Base-by-base conservation (phyloP, 805 yeast genomes). In the Nadsonia fulvescens region DNA sequence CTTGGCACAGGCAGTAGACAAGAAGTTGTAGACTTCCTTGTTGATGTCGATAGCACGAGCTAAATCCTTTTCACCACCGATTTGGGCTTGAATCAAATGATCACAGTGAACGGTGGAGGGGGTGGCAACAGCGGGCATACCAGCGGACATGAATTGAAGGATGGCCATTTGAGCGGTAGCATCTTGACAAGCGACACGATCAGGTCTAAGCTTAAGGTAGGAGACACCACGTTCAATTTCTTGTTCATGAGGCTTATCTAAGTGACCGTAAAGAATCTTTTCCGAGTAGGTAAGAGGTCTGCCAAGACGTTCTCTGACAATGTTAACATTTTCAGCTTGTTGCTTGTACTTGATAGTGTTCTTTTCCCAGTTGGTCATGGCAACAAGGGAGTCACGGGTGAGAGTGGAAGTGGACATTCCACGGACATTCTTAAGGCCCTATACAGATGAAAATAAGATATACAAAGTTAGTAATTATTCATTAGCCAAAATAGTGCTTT, bases 121-220 rank as follows among this genome's bases (percentile, higher is more conserved):
- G 36, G 86, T 86, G 31, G 92, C 92, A 27, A 83, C 91, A 48
- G 70, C 66, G 35, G 78, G 74, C 69, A 82, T 60, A 46, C 92
- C 93, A 42, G 93, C 91, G 34, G 93, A 76, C 91, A 82, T 82
- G 55, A 83, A 83, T 62, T 83, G 96, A 47, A 83, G 62, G 42
- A 83, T 67, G 31, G 95, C 94, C 96, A 83, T 83, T 63, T 83
- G 96, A 32, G 95, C 95, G 32, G 94, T 81, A 32, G 96, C 96
- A 63, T 83, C 96, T 63, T 83, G 96, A 76, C 93, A 82, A 25
- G 95, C 95, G 35, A 86, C 95, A 55, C 96, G 71, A 55, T 83
- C 96, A 30, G 96, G 96, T 58, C 92, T 74, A 51, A 86, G 66
- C 59, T 86, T 86, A 55, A 83, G 66, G 60, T 86, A 86, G 25